Evolutionary conservation across 176 grass and related monocot species (phyloP).

Genomic region (Triticum dicoccoides): DNA sequence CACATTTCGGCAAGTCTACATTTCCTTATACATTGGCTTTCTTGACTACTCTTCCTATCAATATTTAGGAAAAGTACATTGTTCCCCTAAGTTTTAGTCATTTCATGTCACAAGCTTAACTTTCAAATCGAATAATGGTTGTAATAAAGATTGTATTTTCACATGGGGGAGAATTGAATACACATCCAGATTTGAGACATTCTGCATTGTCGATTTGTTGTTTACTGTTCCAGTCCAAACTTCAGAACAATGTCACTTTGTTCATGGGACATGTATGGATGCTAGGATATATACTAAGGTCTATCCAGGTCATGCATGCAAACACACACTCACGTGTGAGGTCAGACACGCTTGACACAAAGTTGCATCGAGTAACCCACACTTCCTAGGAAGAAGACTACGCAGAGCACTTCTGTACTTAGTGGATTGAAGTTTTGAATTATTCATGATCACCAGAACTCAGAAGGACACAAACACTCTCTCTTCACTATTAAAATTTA

Average conservation of each 20-base stretch:
- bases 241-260: neutral
- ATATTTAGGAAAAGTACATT: conserved; percentile 48
- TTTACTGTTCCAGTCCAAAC: neutral
- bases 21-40: conserved; percentile 74
- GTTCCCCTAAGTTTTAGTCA: neutral
- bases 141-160: neutral
- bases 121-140: neutral
- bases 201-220: neutral
- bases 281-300: too few relatives aligned
- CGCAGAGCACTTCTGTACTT: too few relatives aligned
- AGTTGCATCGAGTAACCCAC: too few relatives aligned
- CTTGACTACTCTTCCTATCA: conserved; percentile 66
- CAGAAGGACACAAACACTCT: too few relatives aligned
- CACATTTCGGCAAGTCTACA: conserved; percentile 79
- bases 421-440: too few relatives aligned
- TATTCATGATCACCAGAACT: too few relatives aligned
- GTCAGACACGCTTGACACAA: too few relatives aligned
- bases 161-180: neutral
- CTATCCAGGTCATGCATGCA: too few relatives aligned
- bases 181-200: neutral
- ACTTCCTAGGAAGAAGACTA: too few relatives aligned
- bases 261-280: neutral
- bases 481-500: too few relatives aligned
- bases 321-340: too few relatives aligned
- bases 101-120: neutral